Conservation (phyloP, 768 basidiomycete genomes). For the Lactarius trivialis region DNA sequence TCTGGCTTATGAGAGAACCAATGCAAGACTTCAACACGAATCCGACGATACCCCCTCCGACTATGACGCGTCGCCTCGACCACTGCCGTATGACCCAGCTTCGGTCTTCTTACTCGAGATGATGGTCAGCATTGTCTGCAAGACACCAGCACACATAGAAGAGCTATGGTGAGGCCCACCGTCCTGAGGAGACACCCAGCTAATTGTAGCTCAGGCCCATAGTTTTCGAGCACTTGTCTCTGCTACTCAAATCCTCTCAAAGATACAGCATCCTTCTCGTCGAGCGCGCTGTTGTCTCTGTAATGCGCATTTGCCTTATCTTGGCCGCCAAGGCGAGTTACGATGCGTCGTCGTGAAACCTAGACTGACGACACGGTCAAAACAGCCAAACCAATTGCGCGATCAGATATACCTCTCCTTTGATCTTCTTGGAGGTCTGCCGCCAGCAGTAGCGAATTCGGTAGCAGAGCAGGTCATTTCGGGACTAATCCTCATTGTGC, state of each 20-base stretch:
- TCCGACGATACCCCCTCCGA: slow-evolving; percentile 46
- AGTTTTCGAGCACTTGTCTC: slow-evolving; percentile 87
- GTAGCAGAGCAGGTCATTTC: slow-evolving; percentile 90
- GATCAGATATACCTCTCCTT: slow-evolving; percentile 95
- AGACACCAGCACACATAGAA: slow-evolving; percentile 69
- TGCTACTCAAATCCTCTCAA: slow-evolving; percentile 64
- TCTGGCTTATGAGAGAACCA: slow-evolving; percentile 83
- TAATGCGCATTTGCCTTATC: slow-evolving; percentile 78
- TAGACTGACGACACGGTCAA: background rate
- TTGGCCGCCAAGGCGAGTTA: slow-evolving; percentile 66
- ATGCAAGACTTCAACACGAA: slow-evolving; percentile 67
- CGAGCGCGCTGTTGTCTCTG: slow-evolving; percentile 86
- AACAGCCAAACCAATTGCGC: slow-evolving; percentile 60
- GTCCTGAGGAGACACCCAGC: background rate
- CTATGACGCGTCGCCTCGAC: slow-evolving; percentile 38
- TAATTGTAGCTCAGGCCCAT: slow-evolving; percentile 60
- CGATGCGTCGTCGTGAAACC: background rate
- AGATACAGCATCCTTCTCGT: slow-evolving; percentile 88
- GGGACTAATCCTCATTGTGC: slow-evolving; percentile 74
- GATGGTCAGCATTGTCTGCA: slow-evolving; percentile 84
- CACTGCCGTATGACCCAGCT: slow-evolving; percentile 89
- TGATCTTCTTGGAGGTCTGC: slow-evolving; percentile 79
- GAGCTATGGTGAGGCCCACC: slow-evolving; percentile 70
- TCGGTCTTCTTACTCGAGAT: slow-evolving; percentile 92
- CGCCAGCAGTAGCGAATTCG: slow-evolving; percentile 65